Conservation (phyloP, 2,329 filamentous ascomycete genomes). For the Orbilia blumenaviensis region DNA sequence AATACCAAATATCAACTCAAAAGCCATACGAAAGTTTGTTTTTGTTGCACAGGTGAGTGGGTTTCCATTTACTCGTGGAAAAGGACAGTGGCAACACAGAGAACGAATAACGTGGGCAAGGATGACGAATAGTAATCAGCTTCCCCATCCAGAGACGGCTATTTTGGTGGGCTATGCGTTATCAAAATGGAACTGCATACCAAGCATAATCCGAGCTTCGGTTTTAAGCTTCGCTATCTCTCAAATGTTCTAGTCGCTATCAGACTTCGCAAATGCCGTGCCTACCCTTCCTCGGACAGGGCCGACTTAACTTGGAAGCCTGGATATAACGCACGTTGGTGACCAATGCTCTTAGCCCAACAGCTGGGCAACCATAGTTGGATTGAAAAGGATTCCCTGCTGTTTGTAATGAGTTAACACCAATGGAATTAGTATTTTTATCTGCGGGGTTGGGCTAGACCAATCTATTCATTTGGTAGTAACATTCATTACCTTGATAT, state of each 20-base stretch:
- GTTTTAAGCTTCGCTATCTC: conserved; percentile 13
- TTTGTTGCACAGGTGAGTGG: neutral
- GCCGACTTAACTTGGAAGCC: conserved; percentile 1
- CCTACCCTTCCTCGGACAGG: neutral
- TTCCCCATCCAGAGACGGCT: conserved; percentile 6
- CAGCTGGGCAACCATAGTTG: neutral
- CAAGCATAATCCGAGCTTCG: conserved; percentile 19
- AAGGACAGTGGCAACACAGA: conserved; percentile 6
- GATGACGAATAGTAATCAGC: neutral
- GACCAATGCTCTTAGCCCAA: neutral
- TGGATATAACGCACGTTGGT: neutral
- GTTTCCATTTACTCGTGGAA: neutral
- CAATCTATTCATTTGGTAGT: neutral
- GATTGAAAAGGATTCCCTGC: neutral
- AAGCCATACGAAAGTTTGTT: neutral
- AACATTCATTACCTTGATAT: neutral
- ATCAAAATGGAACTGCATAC: neutral
- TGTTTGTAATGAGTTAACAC: neutral
- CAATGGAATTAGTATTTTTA: neutral
- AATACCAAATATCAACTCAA: neutral
- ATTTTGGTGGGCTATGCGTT: neutral
- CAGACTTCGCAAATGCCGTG: conserved; percentile 1
- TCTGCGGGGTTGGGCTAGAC: neutral
- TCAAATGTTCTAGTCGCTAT: neutral
- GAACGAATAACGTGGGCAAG: neutral